A percentile compares a stretch with the other conserved stretches of the same genome.
phyloP scores from a whole-genome alignment of 2,329 filamentous ascomycete genomes.

The Aspergillus arachidicola region DNA sequence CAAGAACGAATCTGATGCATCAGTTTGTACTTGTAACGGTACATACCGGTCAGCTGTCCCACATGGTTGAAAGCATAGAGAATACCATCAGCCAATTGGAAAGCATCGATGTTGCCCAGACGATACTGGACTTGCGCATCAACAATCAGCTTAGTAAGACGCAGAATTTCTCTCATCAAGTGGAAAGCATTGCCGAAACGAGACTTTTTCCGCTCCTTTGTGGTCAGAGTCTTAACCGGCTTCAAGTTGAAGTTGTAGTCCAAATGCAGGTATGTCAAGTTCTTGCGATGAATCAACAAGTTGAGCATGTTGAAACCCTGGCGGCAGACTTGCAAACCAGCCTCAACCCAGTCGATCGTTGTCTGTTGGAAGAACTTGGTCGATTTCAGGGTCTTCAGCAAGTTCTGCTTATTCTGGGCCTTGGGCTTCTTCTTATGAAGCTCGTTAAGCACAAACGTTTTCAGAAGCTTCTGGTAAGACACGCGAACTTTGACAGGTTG shows the following conservation, averaged over 20 bases:
- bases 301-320: constrained; percentile 99
- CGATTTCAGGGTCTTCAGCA: constrained; percentile 85
- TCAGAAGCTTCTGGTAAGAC: constrained; percentile 96
- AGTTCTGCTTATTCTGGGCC: constrained; percentile 90
- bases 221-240: constrained; percentile 96
- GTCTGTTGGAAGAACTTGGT: constrained; percentile 99
- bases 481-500: constrained; percentile 97
- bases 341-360: constrained; percentile 98
- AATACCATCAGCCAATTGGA: constrained; percentile 97
- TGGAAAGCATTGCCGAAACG: constrained; percentile 99
- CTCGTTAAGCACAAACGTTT: constrained; percentile 94
- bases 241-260: constrained; percentile 99
- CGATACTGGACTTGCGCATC: constrained; percentile 98
- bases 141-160: constrained; percentile 94
- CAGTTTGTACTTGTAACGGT: constrained; percentile 99
- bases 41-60: constrained; percentile 97
- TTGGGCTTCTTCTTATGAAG: constrained; percentile 95
- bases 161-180: constrained; percentile 95
- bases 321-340: constrained; percentile 94
- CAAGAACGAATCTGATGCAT: constrained; percentile 99
- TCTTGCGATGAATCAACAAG: constrained; percentile 95
- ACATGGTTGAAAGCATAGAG: constrained; percentile 99
- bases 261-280: constrained; percentile 94
- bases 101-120: constrained; percentile 96
- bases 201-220: constrained; percentile 98